These are phyloP conservation scores for Mycena epipterygia DNA, from an alignment of 768 basidiomycete species.

Conservation along the genomic window DNA sequence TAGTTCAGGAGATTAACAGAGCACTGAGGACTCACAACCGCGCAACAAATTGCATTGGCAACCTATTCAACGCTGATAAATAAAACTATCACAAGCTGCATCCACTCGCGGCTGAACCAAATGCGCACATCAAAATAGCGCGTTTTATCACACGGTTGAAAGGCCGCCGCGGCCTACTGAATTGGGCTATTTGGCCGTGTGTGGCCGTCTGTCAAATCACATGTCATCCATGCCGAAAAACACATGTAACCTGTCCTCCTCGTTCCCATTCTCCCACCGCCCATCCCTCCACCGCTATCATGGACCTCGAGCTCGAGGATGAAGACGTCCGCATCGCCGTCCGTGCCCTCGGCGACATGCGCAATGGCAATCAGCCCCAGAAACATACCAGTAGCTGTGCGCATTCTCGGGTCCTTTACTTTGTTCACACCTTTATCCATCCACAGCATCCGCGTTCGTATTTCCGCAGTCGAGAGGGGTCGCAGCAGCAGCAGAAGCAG, in stretches of 20 bases:
- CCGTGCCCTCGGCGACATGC: conserved; percentile 83
- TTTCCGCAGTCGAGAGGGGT: no score
- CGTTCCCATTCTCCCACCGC: not conserved
- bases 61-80: no score
- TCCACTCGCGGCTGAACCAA: no score
- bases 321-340: conserved; percentile 87
- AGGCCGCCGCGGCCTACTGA: no score
- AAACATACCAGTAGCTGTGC: not conserved
- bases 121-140: no score
- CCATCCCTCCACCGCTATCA: not conserved
- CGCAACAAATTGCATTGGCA: no score
- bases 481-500: not conserved
- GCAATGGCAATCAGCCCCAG: conserved; percentile 55
- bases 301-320: conserved; percentile 66
- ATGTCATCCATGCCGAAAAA: not conserved
- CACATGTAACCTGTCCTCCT: not conserved
- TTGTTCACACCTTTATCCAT: not conserved
- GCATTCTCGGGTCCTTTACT: not conserved
- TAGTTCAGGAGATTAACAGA: no score
- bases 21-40: no score
- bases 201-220: not conserved
- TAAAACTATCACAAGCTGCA: no score
- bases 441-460: not conserved
- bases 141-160: no score
- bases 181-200: no score